Evolutionary conservation across 495 filamentous ascomycete species (phyloP).

Genomic region (Astrothelium macrocarpum): DNA sequence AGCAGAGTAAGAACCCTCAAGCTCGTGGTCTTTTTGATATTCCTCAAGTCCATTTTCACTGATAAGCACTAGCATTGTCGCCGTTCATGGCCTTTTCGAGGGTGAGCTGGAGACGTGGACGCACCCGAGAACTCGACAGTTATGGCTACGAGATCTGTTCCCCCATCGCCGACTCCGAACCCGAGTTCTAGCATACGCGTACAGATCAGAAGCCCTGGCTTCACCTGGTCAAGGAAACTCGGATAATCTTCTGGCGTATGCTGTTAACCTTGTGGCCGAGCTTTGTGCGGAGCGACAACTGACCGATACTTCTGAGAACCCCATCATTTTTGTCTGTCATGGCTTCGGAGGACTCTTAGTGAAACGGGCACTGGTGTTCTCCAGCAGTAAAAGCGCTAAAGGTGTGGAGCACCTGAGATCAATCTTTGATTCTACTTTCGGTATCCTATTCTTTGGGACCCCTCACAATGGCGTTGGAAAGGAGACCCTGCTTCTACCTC

Average conservation of each 20-base stretch:
- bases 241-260: constrained; percentile 8
- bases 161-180: neutral
- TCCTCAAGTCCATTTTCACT: neutral
- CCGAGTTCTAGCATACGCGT: constrained; percentile 8
- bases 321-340: constrained; percentile 19
- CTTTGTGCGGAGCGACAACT: constrained; percentile 12
- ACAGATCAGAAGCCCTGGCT: neutral
- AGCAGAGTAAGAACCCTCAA: neutral
- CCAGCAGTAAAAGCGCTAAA: neutral
- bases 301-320: constrained; percentile 5
- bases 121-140: neutral
- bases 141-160: constrained; percentile 14
- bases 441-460: constrained; percentile 15
- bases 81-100: constrained; percentile 11
- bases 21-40: neutral
- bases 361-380: constrained; percentile 13
- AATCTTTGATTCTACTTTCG: constrained; percentile 13
- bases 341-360: constrained; percentile 13
- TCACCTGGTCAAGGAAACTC: neutral
- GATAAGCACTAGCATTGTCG: constrained; percentile 12
- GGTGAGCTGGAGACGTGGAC: constrained; percentile 12
- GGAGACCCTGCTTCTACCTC: constrained; percentile 13
- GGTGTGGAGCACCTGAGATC: neutral
- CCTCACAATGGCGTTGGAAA: constrained; percentile 19
- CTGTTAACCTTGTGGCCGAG: constrained; percentile 6